Conservation (phyloP, 768 basidiomycete genomes). For the Fomitopsis serialis region DNA sequence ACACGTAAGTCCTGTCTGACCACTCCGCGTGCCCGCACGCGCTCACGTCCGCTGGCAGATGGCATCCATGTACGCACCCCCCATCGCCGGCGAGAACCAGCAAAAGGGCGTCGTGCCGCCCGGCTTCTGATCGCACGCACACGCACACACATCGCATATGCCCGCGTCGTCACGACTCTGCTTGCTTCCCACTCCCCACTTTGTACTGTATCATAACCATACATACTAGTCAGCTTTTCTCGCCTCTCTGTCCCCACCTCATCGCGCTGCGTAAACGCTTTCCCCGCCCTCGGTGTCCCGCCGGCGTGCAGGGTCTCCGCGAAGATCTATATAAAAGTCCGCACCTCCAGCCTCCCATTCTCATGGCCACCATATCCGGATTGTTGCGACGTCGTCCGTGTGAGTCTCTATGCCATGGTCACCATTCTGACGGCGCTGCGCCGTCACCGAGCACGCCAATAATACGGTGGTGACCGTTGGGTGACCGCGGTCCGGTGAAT, state of each 20-base stretch:
- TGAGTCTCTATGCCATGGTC: no score
- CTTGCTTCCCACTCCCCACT: neutral
- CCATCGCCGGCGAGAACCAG: constrained; percentile 33
- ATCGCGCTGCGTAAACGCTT: neutral
- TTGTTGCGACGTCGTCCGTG: no score
- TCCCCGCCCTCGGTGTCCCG: neutral
- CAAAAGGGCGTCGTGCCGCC: constrained; percentile 71
- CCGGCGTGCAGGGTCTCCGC: neutral
- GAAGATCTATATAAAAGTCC: no score
- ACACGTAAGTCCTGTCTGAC: constrained; percentile 49
- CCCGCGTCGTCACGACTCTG: no score
- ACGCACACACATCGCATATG: neutral
- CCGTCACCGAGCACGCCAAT: no score
- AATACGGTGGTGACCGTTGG: no score
- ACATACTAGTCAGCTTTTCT: neutral
- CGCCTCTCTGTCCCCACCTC: neutral
- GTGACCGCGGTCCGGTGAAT: no score
- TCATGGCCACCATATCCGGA: no score
- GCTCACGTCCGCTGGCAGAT: constrained; percentile 54
- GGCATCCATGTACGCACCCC: constrained; percentile 51
- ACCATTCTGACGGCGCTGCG: no score
- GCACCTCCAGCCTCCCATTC: no score
- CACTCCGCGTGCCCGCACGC: constrained; percentile 8
- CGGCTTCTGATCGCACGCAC: constrained; percentile 69
- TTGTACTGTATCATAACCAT: neutral